Base-by-base conservation (phyloP, 306 rosid species). In the Inga laurina region DNA sequence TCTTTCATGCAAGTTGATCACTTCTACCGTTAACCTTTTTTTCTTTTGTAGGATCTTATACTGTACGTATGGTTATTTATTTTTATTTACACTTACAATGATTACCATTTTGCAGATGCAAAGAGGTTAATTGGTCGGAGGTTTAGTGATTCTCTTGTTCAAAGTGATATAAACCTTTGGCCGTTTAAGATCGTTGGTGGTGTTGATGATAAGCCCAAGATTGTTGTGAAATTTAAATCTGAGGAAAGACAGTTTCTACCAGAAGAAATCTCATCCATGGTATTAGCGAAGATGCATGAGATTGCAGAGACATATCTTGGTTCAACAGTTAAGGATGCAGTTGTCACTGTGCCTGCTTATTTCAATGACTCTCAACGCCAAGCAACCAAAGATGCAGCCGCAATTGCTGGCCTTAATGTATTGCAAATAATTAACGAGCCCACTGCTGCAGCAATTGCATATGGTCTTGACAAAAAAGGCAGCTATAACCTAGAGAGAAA, bases 81-180 rank as follows among this genome's bases (percentile, higher is more conserved):
- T 39, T 14, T 49, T 49, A 4, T 12, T 16, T 49, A 4, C 16
- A 49, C 4, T 3, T 27, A 27, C 30, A 27, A 11, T 49, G 5
- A 49, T 49, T 49, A 3, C 14, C 0, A 49, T 13, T 49, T 49
- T 49, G 14, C 19, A 49, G 54, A 49, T 49, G 54, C 54, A 0
- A 49, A 49, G 54, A 49, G 54, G 61, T 72, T 91, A 84, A 91
- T 92, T 61, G 97, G 92, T 24, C 90, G 91, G 87, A 90, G 83
- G 89, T 90, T 22, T 22, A 57, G 14, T 57, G 65, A 57, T n/a
- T 22, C 65, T 0, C 65, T 2, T 0, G 32, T 57, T 22, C 91
- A 90, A 81, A 82, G 75, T 64, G 94, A 92, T 54, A 82, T 79
- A 43, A 87, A 86, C 82, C 51, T 59, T 0, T 91, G 91, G 94